phyloP scores from a whole-genome alignment of 208 protist genomes.

The Herpetomonas tarakana region DNA sequence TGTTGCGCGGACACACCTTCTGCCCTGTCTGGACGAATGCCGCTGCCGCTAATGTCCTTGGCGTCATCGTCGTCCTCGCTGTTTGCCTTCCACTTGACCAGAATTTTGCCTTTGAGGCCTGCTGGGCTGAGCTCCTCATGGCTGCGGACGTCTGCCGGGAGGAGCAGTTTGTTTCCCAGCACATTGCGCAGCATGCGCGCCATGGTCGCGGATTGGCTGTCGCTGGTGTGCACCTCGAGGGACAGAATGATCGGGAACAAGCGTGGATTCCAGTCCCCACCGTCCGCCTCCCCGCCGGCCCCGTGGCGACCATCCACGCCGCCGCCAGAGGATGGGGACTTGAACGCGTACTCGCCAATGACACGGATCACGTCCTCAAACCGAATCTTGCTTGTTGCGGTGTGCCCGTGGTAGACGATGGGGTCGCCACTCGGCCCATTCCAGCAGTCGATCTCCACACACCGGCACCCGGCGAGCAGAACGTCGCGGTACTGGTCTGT shows the following conservation, averaged over 20 bases:
- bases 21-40: slow-evolving; percentile 22
- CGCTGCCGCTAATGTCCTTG: slow-evolving; percentile 35
- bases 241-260: slow-evolving; percentile 61
- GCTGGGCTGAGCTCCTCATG: slow-evolving; percentile 33
- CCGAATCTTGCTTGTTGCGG: slow-evolving; percentile 51
- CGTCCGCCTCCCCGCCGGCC: slow-evolving; percentile 9
- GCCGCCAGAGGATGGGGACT: neutral
- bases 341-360: slow-evolving; percentile 55
- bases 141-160: slow-evolving; percentile 12
- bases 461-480: slow-evolving; percentile 47
- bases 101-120: slow-evolving; percentile 31
- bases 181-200: slow-evolving; percentile 30
- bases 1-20: neutral
- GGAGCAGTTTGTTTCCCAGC: slow-evolving; percentile 33
- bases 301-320: no score
- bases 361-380: slow-evolving; percentile 48
- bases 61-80: slow-evolving; percentile 28
- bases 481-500: slow-evolving; percentile 42
- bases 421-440: slow-evolving; percentile 51
- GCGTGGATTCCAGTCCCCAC: slow-evolving; percentile 9
- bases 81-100: slow-evolving; percentile 58
- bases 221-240: slow-evolving; percentile 54
- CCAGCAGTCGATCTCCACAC: slow-evolving; percentile 69
- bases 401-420: slow-evolving; percentile 70
- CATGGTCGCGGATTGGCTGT: slow-evolving; percentile 34